Evolutionary conservation across 768 basidiomycete species (phyloP), one percentile per base, ranked within the genome.

Genomic region (Leucogyrophana mollusca): DNA sequence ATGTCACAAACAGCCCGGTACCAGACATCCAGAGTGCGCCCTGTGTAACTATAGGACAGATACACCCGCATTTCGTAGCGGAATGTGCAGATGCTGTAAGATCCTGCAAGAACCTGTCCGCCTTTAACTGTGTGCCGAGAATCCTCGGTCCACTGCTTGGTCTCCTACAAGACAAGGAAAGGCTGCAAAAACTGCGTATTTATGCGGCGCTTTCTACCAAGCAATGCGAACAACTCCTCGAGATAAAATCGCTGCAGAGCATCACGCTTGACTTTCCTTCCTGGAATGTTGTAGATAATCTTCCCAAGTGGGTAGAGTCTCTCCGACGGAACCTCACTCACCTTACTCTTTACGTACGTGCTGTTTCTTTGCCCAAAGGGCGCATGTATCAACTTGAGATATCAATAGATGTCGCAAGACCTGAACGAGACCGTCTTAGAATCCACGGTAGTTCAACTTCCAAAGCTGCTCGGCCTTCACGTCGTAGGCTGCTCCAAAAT

Each of bases 341-440:
- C 23, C 65, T 90, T 52, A 80, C 80, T 1, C 61, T 90, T 35
- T 79, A 69, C 55, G 87, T 88, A 56, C 46, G 85, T 70, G 10
- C 20, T 37, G 37, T 43, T 14, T 4, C 32, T 4, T 2, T 18
- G 4, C 18, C 5, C 4, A 9, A 6, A 34, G 13, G 22, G 52
- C 35, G 50, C 24, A 2, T 5, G 18, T 22, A 37, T 0, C 34
- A 1, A 25, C 14, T 13, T 33, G 41, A 40, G 16, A n/a, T n/a
- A n/a, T n/a, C n/a, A n/a, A n/a, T 53, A 90, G 87, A 76, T 74
- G 68, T 73, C 78, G 3, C 71, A 66, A 30, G 75, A 82, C 17
- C 59, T 85, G 25, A 81, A 84, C 56, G 72, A 73, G 33, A 54
- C 55, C 27, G 66, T 83, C 4, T 67, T 89, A 34, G 71, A 75